Conservation (phyloP, 768 basidiomycete species). For the Pleurotus citrinopileatus region DNA sequence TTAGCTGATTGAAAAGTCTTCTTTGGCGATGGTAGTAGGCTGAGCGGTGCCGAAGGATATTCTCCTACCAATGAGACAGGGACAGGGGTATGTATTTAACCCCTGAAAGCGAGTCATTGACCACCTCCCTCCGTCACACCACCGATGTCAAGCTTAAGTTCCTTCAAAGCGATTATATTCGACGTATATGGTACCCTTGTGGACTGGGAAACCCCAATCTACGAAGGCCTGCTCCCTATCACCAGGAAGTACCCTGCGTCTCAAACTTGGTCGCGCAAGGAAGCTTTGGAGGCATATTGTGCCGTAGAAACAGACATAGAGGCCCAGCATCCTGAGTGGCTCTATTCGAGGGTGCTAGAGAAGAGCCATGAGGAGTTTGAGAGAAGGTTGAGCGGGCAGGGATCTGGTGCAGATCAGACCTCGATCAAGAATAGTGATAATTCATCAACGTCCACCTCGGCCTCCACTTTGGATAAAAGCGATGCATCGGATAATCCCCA, state of each 20-base stretch:
- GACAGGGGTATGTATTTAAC: too few relatives aligned
- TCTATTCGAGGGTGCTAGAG: conserved; percentile 61
- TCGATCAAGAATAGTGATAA: conserved; percentile 18
- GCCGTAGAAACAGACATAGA: conserved; percentile 58
- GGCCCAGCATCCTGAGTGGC: conserved; percentile 50
- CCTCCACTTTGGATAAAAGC: too few relatives aligned
- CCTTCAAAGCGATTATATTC: conserved; percentile 58
- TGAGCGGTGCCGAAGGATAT: too few relatives aligned
- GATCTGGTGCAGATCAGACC: conserved; percentile 15
- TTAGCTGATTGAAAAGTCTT: too few relatives aligned
- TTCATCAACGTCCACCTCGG: conserved; percentile 18
- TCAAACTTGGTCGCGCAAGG: conserved; percentile 43
- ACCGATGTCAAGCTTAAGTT: too few relatives aligned
- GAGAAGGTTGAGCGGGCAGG: conserved; percentile 30
- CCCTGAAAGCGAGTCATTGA: too few relatives aligned
- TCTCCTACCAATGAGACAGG: too few relatives aligned
- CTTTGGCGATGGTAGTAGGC: too few relatives aligned
- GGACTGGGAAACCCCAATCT: conserved; percentile 75
- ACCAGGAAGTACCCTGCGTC: conserved; percentile 39
- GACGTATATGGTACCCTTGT: conserved; percentile 78
- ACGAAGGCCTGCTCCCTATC: conserved; percentile 50
- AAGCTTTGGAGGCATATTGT: conserved; percentile 49
- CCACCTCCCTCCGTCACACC: too few relatives aligned
- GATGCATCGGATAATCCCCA: conserved; percentile 26
- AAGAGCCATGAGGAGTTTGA: conserved; percentile 39